A percentile compares a stretch with the other conserved stretches of the same genome.
Evolutionary conservation across 2,329 filamentous ascomycete species (phyloP).

Genomic region (Xylariales sp.): DNA sequence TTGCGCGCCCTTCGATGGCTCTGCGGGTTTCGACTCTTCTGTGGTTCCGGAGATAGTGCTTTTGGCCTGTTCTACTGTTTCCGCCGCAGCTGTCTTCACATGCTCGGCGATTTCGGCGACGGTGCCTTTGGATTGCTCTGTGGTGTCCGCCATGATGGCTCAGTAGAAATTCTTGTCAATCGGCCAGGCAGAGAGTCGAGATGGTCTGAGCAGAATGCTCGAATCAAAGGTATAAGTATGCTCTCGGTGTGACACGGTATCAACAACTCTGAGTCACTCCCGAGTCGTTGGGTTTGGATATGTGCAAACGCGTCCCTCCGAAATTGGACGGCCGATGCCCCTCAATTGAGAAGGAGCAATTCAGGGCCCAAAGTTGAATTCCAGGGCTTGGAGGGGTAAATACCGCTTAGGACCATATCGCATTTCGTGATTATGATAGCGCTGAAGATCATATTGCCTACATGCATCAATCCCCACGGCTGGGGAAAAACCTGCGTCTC

Average conservation of each 20-base stretch:
- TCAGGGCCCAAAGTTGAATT: neutral
- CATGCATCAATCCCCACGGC: slow-evolving; percentile 1
- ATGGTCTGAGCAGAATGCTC: too few species aligned
- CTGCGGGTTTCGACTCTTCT: slow-evolving; percentile 16
- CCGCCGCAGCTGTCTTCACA: slow-evolving; percentile 55
- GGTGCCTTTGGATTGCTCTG: slow-evolving; percentile 35
- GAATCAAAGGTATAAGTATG: too few species aligned
- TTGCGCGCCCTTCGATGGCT: slow-evolving; percentile 57
- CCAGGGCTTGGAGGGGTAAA: neutral
- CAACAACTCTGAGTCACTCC: slow-evolving; percentile 1
- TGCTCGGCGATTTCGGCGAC: slow-evolving; percentile 63
- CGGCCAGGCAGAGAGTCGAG: too few species aligned
- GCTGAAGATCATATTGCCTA: slow-evolving; percentile 1
- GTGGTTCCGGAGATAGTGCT: slow-evolving; percentile 30
- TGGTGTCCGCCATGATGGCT: slow-evolving; percentile 6
- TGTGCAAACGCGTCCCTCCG: slow-evolving; percentile 6
- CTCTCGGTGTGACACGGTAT: neutral
- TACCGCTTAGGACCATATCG: neutral
- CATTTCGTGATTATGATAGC: neutral
- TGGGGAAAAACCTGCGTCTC: slow-evolving; percentile 7
- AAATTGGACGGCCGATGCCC: slow-evolving; percentile 5
- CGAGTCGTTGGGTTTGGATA: slow-evolving; percentile 1
- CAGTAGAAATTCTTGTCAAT: too few species aligned
- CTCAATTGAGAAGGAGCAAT: slow-evolving; percentile 7
- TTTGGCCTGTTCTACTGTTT: slow-evolving; percentile 58